Percentiles rank a stretch among this genome's conserved stretches.
phyloP scores from a whole-genome alignment of 441 rosid species.

The Brassica balearica region DNA sequence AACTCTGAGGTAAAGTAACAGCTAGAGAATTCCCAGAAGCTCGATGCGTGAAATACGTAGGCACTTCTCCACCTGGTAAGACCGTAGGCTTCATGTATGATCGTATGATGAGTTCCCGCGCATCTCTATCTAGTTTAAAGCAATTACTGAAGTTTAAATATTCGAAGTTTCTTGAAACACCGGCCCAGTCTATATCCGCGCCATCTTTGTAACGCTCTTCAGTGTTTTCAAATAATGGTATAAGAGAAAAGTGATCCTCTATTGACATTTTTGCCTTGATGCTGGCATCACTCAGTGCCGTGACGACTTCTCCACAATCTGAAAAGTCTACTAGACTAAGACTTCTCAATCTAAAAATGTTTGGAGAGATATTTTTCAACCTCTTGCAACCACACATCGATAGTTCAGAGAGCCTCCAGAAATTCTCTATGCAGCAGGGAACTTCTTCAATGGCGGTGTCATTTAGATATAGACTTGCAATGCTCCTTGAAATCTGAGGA shows the following conservation, averaged over 20 bases:
- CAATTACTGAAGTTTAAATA: background rate
- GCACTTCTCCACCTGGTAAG: conserved; percentile 16
- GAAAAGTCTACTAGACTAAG: background rate
- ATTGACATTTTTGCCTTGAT: background rate
- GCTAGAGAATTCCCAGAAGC: conserved; percentile 1
- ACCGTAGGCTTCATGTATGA: background rate
- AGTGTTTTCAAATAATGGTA: conserved; percentile 6
- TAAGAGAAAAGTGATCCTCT: background rate
- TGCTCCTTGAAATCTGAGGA: conserved; percentile 1
- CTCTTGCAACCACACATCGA: background rate
- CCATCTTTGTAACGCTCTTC: background rate
- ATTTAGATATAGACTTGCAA: background rate
- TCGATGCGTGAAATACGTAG: background rate
- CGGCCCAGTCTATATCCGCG: background rate
- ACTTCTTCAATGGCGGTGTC: conserved; percentile 12
- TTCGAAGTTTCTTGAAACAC: background rate
- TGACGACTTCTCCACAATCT: conserved; percentile 10
- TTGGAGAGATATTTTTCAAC: background rate
- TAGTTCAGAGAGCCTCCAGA: background rate
- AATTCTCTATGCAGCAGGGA: background rate
- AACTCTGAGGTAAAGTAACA: background rate
- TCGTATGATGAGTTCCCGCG: conserved; percentile 8
- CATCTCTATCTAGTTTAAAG: background rate
- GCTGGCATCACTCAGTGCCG: background rate
- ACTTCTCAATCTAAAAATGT: background rate